A percentile compares a stretch with the other conserved stretches of the same genome.
phyloP scores from a whole-genome alignment of 2,329 filamentous ascomycete species.

The Penicillium freii region DNA sequence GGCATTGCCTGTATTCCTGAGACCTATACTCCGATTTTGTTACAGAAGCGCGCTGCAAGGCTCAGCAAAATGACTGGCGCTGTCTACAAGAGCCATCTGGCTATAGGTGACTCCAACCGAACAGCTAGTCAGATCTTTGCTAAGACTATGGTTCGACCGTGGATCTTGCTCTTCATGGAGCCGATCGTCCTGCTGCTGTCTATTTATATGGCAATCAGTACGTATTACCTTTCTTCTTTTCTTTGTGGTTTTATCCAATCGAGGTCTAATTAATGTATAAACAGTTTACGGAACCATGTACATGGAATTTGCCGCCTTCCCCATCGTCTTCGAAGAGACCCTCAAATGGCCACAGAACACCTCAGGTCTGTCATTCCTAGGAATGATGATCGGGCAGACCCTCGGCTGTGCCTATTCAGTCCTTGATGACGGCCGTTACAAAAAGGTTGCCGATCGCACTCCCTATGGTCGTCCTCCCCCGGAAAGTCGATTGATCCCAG shows the following conservation, averaged over 20 bases:
- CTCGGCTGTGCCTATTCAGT: constrained; percentile 38
- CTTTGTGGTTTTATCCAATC: too few relatives aligned
- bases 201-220: constrained; percentile 35
- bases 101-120: constrained; percentile 12
- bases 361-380: constrained; percentile 46
- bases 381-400: constrained; percentile 40
- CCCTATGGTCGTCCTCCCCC: constrained; percentile 6
- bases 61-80: too few relatives aligned
- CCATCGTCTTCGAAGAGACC: constrained; percentile 37
- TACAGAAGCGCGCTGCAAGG: too few relatives aligned
- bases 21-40: too few relatives aligned
- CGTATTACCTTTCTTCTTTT: too few relatives aligned
- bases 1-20: too few relatives aligned
- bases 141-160: constrained; percentile 46
- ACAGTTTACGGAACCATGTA: constrained; percentile 41
- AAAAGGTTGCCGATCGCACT: not conserved
- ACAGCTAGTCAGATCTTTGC: constrained; percentile 30
- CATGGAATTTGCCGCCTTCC: not conserved
- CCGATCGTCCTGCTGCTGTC: constrained; percentile 45
- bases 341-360: constrained; percentile 46
- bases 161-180: constrained; percentile 46
- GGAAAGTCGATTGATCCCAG: constrained; percentile 13
- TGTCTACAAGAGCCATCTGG: not conserved
- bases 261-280: too few relatives aligned
- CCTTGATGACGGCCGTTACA: constrained; percentile 26